Percentiles rank a stretch among this genome's conserved stretches.
These are phyloP conservation scores for Chalara sp. DNA, from an alignment of 2,329 filamentous ascomycete species.

Conservation along the genomic window DNA sequence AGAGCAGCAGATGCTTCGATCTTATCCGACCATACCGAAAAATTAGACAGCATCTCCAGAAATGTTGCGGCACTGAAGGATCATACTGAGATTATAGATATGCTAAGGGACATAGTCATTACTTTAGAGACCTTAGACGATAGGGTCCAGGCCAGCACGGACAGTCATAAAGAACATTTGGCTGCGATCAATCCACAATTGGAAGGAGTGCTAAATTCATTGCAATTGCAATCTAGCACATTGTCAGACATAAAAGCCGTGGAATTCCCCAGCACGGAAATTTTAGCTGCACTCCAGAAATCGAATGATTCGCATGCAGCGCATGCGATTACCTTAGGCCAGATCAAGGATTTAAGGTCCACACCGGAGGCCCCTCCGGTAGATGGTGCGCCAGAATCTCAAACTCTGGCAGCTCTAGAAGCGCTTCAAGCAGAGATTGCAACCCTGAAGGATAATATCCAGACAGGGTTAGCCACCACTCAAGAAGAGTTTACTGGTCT, in stretches of 20 bases:
- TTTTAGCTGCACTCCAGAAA: conserved; percentile 20
- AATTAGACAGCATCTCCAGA: conserved; percentile 19
- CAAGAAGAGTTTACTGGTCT: conserved; percentile 14
- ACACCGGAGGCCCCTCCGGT: not conserved
- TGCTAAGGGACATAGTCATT: conserved; percentile 16
- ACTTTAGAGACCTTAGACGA: conserved; percentile 16
- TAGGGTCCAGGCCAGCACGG: conserved; percentile 11
- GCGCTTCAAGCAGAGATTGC: conserved; percentile 12
- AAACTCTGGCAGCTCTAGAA: conserved; percentile 6
- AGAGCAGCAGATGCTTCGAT: conserved; percentile 10
- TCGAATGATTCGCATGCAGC: conserved; percentile 20
- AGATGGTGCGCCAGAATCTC: not conserved
- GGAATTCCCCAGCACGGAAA: conserved; percentile 8
- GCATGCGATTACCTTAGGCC: conserved; percentile 14
- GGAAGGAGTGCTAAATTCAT: conserved; percentile 10
- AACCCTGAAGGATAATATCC: conserved; percentile 17
- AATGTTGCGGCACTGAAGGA: conserved; percentile 18
- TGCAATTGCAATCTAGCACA: conserved; percentile 14
- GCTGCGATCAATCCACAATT: conserved; percentile 14
- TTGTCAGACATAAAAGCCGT: conserved; percentile 17
- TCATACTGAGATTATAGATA: conserved; percentile 10
- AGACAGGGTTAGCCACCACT: conserved; percentile 14
- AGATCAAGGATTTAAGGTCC: conserved; percentile 7
- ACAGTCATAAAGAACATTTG: conserved; percentile 11
- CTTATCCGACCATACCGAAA: conserved; percentile 15